Percentiles rank a stretch among this genome's conserved stretches.
phyloP scores from a whole-genome alignment of 805 yeast genomes.

The Naumovozyma dairenensis region DNA sequence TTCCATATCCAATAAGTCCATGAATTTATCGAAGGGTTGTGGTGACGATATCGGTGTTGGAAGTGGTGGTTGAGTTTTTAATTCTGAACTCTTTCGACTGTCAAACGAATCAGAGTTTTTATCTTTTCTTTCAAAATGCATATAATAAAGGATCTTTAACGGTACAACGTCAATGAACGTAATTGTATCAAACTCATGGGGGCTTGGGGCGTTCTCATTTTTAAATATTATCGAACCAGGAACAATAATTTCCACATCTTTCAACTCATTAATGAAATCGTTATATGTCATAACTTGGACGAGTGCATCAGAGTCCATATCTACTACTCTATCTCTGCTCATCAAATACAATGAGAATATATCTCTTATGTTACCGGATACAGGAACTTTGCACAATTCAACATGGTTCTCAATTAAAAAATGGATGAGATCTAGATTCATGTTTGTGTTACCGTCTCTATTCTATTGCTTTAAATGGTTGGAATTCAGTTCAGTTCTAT shows the following conservation, averaged over 20 bases:
- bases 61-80: too few species aligned
- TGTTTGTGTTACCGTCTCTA: neutral
- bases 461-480: neutral
- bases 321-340: too few species aligned
- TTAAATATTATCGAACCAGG: constrained; percentile 12
- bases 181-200: constrained; percentile 4
- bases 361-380: constrained; percentile 20
- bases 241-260: constrained; percentile 8
- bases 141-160: constrained; percentile 13
- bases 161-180: constrained; percentile 16
- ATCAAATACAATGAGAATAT: constrained; percentile 12
- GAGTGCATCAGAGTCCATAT: too few species aligned
- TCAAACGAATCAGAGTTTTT: too few species aligned
- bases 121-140: too few species aligned
- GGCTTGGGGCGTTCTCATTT: constrained; percentile 1
- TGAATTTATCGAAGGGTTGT: constrained; percentile 1
- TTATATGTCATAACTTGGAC: constrained; percentile 3
- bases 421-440: constrained; percentile 1
- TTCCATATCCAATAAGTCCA: constrained; percentile 4
- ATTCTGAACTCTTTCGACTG: too few species aligned
- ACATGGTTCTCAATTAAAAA: constrained; percentile 20
- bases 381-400: constrained; percentile 14
- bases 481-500: too few species aligned
- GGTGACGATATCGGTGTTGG: too few species aligned
- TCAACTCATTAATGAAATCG: constrained; percentile 9